Evolutionary conservation across 2,329 filamentous ascomycete species (phyloP).

Genomic region (Hypoxylon sp.): DNA sequence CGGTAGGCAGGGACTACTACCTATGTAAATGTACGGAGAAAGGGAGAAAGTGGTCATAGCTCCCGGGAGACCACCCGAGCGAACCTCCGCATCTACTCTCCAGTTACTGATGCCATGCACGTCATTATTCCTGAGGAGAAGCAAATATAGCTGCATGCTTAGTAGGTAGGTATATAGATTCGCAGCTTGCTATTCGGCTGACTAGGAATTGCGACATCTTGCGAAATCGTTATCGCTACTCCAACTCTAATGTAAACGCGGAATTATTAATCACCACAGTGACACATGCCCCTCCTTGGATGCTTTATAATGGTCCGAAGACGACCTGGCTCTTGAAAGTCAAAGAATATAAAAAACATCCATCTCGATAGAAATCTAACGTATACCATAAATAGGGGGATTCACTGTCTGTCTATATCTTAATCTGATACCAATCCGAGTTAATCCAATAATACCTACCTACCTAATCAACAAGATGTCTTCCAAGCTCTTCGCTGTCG

Average conservation of each 20-base stretch:
- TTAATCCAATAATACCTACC: constrained; percentile 21
- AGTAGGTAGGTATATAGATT: no score
- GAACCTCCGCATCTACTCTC: neutral
- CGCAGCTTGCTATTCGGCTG: constrained; percentile 27
- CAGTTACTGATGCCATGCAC: constrained; percentile 30
- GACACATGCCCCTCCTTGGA: constrained; percentile 3
- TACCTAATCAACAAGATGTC: constrained; percentile 31
- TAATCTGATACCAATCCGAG: no score
- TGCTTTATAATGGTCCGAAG: constrained; percentile 1
- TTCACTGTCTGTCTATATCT: no score
- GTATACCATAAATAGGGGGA: no score
- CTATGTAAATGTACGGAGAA: no score
- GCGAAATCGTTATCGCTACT: constrained; percentile 29
- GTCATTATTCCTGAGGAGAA: constrained; percentile 15
- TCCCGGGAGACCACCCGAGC: neutral
- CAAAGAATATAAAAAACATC: no score
- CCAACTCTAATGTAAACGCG: constrained; percentile 17
- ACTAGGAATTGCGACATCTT: constrained; percentile 36
- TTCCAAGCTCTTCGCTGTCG: constrained; percentile 68
- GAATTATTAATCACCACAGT: constrained; percentile 34
- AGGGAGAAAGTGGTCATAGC: constrained; percentile 20
- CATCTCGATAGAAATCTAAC: no score
- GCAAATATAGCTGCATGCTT: constrained; percentile 8
- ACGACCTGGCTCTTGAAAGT: neutral
- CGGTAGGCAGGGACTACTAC: no score